Conservation (phyloP, 2,329 filamentous ascomycete species). For the Calycina herbarum region DNA sequence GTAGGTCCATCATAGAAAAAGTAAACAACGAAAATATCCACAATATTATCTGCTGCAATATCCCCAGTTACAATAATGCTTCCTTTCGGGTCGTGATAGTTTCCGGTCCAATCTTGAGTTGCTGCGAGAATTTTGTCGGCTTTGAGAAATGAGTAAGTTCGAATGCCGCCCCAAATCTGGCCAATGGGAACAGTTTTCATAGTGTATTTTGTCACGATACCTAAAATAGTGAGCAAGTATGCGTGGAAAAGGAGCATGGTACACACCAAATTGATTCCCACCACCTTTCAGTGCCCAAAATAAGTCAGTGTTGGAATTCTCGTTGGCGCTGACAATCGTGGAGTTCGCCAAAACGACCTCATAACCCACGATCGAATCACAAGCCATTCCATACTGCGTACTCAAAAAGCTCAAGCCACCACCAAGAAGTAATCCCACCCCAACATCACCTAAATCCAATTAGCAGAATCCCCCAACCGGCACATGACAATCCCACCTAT, state of each 20-base stretch:
- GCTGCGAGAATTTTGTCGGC: slow-evolving; percentile 45
- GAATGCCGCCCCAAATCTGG: slow-evolving; percentile 42
- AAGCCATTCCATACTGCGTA: slow-evolving; percentile 47
- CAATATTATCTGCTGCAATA: slow-evolving; percentile 23
- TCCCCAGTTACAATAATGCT: slow-evolving; percentile 36
- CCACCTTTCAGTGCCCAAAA: slow-evolving; percentile 33
- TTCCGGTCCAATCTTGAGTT: slow-evolving; percentile 55
- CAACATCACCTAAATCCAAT: slow-evolving; percentile 35
- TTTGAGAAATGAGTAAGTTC: slow-evolving; percentile 37
- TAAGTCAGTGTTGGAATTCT: slow-evolving; percentile 23
- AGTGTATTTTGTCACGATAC: slow-evolving; percentile 40
- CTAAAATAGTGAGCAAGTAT: slow-evolving; percentile 20
- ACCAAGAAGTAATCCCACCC: slow-evolving; percentile 43
- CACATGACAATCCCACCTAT: slow-evolving; percentile 37
- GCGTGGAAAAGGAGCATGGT: slow-evolving; percentile 12
- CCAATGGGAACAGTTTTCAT: slow-evolving; percentile 32
- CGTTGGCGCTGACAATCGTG: slow-evolving; percentile 29
- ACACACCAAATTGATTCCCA: slow-evolving; percentile 32
- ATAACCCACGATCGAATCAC: slow-evolving; percentile 45
- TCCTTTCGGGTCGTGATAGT: slow-evolving; percentile 47
- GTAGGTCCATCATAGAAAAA: slow-evolving; percentile 40
- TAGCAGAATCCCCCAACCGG: slow-evolving; percentile 2
- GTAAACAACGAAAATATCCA: slow-evolving; percentile 35
- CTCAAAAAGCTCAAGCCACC: slow-evolving; percentile 30
- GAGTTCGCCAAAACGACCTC: slow-evolving; percentile 40